Conservation (phyloP, 768 basidiomycete species). For the Gautieria morchelliformis region DNA sequence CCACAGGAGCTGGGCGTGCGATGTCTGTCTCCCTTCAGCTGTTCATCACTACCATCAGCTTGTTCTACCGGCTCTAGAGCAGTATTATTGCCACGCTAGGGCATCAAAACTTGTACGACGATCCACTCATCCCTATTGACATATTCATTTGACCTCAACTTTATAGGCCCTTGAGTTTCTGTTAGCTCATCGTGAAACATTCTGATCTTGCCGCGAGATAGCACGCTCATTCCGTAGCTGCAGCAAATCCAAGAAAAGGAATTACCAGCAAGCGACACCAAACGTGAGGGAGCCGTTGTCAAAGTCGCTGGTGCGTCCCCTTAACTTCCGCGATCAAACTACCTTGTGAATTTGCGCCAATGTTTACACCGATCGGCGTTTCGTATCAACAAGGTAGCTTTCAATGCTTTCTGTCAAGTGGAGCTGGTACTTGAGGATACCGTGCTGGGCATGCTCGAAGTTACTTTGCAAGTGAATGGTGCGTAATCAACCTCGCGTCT, state of each 20-base stretch:
- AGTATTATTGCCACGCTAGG: slow-evolving; percentile 69
- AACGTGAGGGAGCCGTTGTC: slow-evolving; percentile 43
- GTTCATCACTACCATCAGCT: slow-evolving; percentile 88
- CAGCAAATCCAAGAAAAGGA: slow-evolving; percentile 65
- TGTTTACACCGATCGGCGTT: slow-evolving; percentile 59
- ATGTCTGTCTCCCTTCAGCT: slow-evolving; percentile 74
- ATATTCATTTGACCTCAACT: not conserved
- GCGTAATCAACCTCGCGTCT: slow-evolving; percentile 15
- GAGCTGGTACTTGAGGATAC: no score
- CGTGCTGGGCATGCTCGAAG: no score
- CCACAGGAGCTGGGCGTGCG: slow-evolving; percentile 55
- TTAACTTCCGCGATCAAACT: not conserved
- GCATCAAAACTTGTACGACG: slow-evolving; percentile 56
- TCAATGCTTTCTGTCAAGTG: no score
- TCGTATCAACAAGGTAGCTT: slow-evolving; percentile 49
- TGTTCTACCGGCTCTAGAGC: slow-evolving; percentile 75
- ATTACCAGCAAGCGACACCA: slow-evolving; percentile 55
- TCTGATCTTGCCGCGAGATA: slow-evolving; percentile 71
- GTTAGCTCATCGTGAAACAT: slow-evolving; percentile 72
- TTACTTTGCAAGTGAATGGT: slow-evolving; percentile 33
- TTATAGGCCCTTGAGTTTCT: slow-evolving; percentile 73
- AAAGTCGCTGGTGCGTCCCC: slow-evolving; percentile 42
- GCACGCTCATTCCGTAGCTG: slow-evolving; percentile 51
- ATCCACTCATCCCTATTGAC: not conserved
- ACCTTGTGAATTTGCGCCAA: slow-evolving; percentile 60